phyloP scores from a whole-genome alignment of 148 eudicot species.

The Camellia granthamiana region DNA sequence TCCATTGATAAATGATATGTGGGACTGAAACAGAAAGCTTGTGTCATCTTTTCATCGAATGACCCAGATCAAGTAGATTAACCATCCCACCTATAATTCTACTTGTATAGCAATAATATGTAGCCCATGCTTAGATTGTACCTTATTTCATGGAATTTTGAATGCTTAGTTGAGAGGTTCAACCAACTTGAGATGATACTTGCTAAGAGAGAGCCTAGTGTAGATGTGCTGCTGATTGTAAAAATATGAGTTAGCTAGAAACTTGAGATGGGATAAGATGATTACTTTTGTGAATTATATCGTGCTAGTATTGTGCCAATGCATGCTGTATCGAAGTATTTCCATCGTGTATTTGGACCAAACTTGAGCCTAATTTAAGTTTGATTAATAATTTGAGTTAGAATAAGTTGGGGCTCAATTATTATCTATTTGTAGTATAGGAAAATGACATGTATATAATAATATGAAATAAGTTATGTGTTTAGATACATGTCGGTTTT shows the following conservation, averaged over 20 bases:
- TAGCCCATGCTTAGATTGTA: neutral
- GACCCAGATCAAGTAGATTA: neutral
- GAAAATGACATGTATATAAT: no score
- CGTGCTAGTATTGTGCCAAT: no score
- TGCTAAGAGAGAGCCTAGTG: neutral
- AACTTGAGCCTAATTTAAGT: no score
- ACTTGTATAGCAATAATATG: constrained; percentile 1
- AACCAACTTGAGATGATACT: constrained; percentile 5
- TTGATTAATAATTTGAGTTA: no score
- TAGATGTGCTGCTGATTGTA: neutral
- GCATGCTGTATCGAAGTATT: no score
- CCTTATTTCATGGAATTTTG: neutral
- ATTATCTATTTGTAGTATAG: no score
- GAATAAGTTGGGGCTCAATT: no score
- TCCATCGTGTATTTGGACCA: no score
- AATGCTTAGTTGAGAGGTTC: neutral
- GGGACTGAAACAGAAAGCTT: neutral
- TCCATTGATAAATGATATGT: neutral
- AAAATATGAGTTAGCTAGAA: neutral
- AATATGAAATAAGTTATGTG: no score
- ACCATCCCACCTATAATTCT: neutral
- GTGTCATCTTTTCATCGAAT: neutral
- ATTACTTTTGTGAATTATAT: no score
- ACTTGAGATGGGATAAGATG: neutral
- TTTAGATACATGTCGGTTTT: no score